These are phyloP conservation scores for Neurospora tetrasperma DNA, from an alignment of 495 filamentous ascomycete genomes.

Conservation along the genomic window DNA sequence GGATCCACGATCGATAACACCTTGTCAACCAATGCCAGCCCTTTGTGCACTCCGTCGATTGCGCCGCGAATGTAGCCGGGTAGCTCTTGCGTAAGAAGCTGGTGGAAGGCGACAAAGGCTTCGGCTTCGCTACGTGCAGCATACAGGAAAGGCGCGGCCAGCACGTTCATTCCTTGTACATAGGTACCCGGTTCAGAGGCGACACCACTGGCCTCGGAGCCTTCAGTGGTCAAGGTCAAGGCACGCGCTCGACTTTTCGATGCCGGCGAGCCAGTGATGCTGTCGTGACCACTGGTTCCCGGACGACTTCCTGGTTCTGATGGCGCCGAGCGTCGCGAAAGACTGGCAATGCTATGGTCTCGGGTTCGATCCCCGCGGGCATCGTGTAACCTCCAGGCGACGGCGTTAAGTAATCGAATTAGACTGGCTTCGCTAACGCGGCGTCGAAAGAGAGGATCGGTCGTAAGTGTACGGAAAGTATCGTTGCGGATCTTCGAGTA, in stretches of 20 bases:
- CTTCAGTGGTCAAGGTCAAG: constrained; percentile 47
- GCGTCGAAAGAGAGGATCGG: constrained; percentile 89
- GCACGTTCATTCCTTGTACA: constrained; percentile 99
- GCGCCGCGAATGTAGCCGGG: constrained; percentile 90
- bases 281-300: constrained; percentile 20
- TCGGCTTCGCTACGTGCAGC: constrained; percentile 90
- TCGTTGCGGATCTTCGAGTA: constrained; percentile 98
- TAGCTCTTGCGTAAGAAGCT: constrained; percentile 78
- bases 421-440: constrained; percentile 91
- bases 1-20: constrained; percentile 83
- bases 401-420: constrained; percentile 90
- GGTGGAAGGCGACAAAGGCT: constrained; percentile 83
- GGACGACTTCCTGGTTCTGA: constrained; percentile 17
- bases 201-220: constrained; percentile 38
- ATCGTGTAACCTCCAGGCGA: constrained; percentile 89
- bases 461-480: constrained; percentile 90
- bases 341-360: constrained; percentile 19
- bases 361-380: constrained; percentile 39
- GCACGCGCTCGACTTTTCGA: constrained; percentile 42
- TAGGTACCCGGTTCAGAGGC: constrained; percentile 64
- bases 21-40: constrained; percentile 80
- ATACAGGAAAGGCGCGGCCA: constrained; percentile 95
- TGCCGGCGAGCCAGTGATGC: constrained; percentile 29
- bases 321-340: constrained; percentile 26
- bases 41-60: constrained; percentile 95